Conservation (phyloP, 768 basidiomycete species). For the Rhodotorula babjevae region DNA sequence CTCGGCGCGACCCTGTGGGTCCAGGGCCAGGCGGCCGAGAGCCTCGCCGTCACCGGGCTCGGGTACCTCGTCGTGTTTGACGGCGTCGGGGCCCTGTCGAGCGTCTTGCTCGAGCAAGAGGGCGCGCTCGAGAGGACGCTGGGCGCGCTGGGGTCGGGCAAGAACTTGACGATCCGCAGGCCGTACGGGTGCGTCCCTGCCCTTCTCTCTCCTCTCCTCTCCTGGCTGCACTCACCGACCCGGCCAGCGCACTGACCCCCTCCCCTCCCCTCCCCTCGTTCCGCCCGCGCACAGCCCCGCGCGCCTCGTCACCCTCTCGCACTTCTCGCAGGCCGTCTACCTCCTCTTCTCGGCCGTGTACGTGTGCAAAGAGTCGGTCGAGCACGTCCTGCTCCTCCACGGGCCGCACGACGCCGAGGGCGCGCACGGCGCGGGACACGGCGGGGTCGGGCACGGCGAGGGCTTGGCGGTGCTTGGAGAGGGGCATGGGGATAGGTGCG, state of each 20-base stretch:
- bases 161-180: constrained; percentile 47
- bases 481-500: constrained; percentile 6
- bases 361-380: constrained; percentile 93
- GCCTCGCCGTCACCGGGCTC: constrained; percentile 77
- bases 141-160: constrained; percentile 47
- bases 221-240: no score
- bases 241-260: no score
- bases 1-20: constrained; percentile 69
- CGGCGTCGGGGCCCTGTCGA: constrained; percentile 41
- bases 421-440: constrained; percentile 40
- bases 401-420: constrained; percentile 20
- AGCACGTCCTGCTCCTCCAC: constrained; percentile 67
- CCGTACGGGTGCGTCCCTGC: constrained; percentile 61
- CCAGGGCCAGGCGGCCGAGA: constrained; percentile 78
- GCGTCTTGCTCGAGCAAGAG: constrained; percentile 31
- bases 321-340: constrained; percentile 85
- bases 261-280: constrained; percentile 43
- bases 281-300: constrained; percentile 7
- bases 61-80: constrained; percentile 98
- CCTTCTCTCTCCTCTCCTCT: no score
- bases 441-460: constrained; percentile 39
- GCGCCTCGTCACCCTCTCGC: constrained; percentile 45
- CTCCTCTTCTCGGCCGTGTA: constrained; percentile 91
- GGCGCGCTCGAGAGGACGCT: constrained; percentile 45
- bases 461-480: not conserved